Evolutionary conservation across 1,284 basidiomycete species (phyloP).

Genomic region (Marasmius oreades): DNA sequence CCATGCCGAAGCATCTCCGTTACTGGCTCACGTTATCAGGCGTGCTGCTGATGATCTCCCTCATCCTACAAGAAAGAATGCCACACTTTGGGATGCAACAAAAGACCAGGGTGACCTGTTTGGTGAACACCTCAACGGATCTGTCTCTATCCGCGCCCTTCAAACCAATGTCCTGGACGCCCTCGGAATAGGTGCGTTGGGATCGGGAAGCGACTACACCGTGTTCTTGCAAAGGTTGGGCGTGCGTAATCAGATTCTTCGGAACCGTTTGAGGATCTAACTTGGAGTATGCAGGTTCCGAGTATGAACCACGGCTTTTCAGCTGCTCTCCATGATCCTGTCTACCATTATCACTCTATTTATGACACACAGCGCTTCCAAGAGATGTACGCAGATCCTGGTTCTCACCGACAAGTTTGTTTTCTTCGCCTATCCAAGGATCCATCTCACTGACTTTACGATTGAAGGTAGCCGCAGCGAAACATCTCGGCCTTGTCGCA

Average conservation of each 20-base stretch:
- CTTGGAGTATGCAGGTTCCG: slow-evolving; percentile 36
- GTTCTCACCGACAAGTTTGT: slow-evolving; percentile 62
- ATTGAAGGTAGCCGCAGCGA: slow-evolving; percentile 57
- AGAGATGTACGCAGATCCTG: slow-evolving; percentile 69
- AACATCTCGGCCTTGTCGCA: slow-evolving; percentile 60
- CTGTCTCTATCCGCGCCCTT: neutral
- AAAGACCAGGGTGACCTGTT: slow-evolving; percentile 35
- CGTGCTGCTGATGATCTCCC: slow-evolving; percentile 55
- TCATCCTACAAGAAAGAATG: slow-evolving; percentile 38
- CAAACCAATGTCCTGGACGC: neutral
- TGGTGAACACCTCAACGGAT: slow-evolving; percentile 15
- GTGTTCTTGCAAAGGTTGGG: slow-evolving; percentile 60
- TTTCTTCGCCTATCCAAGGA: neutral
- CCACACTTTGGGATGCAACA: slow-evolving; percentile 50
- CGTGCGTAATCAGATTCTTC: slow-evolving; percentile 25
- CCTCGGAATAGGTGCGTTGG: slow-evolving; percentile 33
- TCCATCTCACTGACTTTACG: slow-evolving; percentile 8
- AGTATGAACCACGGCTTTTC: slow-evolving; percentile 52
- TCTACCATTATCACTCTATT: slow-evolving; percentile 76
- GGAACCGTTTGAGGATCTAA: neutral
- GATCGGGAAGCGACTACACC: slow-evolving; percentile 74
- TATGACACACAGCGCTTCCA: slow-evolving; percentile 76
- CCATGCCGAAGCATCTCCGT: slow-evolving; percentile 55
- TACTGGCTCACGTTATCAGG: slow-evolving; percentile 64
- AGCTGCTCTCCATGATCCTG: slow-evolving; percentile 48